Evolutionary conservation across 2,329 filamentous ascomycete genomes (phyloP), one percentile per base, ranked within the genome.

Genomic region (Samsoniella hepiali): DNA sequence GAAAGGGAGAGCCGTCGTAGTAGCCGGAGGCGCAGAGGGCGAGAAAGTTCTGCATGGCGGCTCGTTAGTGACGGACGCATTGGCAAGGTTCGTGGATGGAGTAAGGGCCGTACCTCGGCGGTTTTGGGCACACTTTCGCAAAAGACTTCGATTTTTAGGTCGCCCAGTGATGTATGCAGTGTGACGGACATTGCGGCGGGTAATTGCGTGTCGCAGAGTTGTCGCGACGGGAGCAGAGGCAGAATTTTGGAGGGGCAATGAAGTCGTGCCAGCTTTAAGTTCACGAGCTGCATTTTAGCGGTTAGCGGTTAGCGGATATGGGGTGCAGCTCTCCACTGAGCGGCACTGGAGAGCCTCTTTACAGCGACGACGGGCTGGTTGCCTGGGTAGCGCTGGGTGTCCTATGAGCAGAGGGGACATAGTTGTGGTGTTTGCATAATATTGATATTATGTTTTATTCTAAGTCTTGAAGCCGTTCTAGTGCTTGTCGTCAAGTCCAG

Each of bases 61-160:
- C 36, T 32, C 13, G 63, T 71, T 63, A 65, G 65, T 3, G 42
- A 42, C 54, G 53, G 22, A 17, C 17, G 22, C 27, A 38, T n/a
- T 13, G 17, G 27, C 1, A 5, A 9, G 3, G 40, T 29, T 17
- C 17, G 15, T 11, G 36, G 27, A 34, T 15, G 13, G 22, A 44
- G 49, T n/a, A 10, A 22, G 13, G 10, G 15, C 22, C 51, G 6
- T 34, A 89, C 89, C 79, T 97, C 91, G 67, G 93, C 90, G 0
- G 95, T 97, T 76, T 94, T 93, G 66, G 95, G 95, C 38, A 96
- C 92, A 69, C 91, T 89, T 75, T 97, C 92, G 80, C 94, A 98
- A 79, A 97, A 98, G 68, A 99, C 82, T 77, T 98, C 95, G 70
- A 98, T 86, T 79, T 98, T 99, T 74, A 99, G 84, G 77, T 95